Conservation (phyloP, 495 filamentous ascomycete species). For the Endocarpon pusillum region DNA sequence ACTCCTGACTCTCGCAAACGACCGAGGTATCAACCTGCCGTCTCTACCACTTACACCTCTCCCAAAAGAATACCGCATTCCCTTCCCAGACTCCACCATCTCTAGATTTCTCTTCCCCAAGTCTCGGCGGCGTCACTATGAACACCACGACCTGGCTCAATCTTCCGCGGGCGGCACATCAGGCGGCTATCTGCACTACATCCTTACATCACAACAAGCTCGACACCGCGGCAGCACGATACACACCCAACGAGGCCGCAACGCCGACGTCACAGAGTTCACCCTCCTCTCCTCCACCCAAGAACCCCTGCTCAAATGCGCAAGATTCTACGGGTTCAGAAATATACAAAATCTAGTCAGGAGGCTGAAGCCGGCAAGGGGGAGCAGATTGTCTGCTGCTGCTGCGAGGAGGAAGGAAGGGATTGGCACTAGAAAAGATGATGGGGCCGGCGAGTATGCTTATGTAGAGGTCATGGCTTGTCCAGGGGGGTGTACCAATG, state of each 20-base stretch:
- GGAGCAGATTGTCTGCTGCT: constrained; percentile 60
- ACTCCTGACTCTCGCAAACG: constrained; percentile 69
- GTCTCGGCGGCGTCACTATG: constrained; percentile 8
- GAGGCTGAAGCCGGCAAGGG: constrained; percentile 60
- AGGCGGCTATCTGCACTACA: constrained; percentile 74
- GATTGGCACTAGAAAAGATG: constrained; percentile 15
- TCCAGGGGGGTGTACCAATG: constrained; percentile 93
- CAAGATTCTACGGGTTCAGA: constrained; percentile 88
- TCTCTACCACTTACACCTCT: constrained; percentile 41
- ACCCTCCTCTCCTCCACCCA: constrained; percentile 35
- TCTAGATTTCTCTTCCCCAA: constrained; percentile 50
- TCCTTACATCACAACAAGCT: constrained; percentile 53
- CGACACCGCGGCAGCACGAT: constrained; percentile 51
- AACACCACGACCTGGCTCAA: too few relatives aligned
- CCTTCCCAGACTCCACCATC: constrained; percentile 56
- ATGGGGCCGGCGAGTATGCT: constrained; percentile 44
- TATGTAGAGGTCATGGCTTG: constrained; percentile 99
- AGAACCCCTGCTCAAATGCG: constrained; percentile 53
- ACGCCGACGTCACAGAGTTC: constrained; percentile 81
- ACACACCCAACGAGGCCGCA: constrained; percentile 56
- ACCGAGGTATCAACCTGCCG: constrained; percentile 57
- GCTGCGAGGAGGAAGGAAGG: too few relatives aligned
- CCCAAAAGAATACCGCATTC: constrained; percentile 12
- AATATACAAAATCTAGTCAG: constrained; percentile 97
- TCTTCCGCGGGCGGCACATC: constrained; percentile 47